phyloP scores from a whole-genome alignment of 2,329 filamentous ascomycete species.

The Leptoxyphium fumago region DNA sequence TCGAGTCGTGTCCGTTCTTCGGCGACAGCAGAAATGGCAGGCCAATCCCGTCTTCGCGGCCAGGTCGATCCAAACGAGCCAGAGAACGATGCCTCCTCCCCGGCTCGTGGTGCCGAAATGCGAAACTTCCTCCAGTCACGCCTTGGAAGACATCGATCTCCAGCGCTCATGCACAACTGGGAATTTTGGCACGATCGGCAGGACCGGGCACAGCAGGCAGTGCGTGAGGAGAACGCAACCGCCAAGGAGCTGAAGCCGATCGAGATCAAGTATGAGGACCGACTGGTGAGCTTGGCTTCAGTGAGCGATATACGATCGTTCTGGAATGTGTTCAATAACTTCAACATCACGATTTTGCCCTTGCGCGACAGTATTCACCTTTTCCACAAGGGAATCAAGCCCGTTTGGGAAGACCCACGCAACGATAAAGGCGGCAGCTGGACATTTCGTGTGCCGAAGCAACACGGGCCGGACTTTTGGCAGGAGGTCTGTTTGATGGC shows the following conservation, averaged over 20 bases:
- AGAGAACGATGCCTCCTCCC: conserved; percentile 35
- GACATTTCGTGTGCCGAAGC: conserved; percentile 82
- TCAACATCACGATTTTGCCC: conserved; percentile 57
- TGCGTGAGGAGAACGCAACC: not conserved
- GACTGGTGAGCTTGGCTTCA: conserved; percentile 30
- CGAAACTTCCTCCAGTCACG: conserved; percentile 26
- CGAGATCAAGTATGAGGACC: conserved; percentile 26
- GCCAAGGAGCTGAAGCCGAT: not conserved
- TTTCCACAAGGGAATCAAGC: conserved; percentile 69
- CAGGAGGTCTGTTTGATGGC: conserved; percentile 68
- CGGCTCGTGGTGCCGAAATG: conserved; percentile 66
- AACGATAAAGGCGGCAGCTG: conserved; percentile 78
- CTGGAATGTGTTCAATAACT: conserved; percentile 49
- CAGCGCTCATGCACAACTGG: conserved; percentile 37
- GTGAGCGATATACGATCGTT: conserved; percentile 35
- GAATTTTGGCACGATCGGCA: conserved; percentile 38
- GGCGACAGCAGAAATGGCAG: too few species aligned
- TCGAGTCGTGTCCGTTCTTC: too few species aligned
- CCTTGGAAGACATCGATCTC: conserved; percentile 28
- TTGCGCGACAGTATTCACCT: conserved; percentile 57
- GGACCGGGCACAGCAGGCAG: conserved; percentile 15
- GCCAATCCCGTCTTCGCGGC: too few species aligned
- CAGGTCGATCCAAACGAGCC: not conserved
- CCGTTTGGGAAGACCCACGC: conserved; percentile 72
- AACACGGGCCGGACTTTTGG: conserved; percentile 57